Percentiles rank a stretch among this genome's conserved stretches.
phyloP scores from a whole-genome alignment of 306 rosid genomes.

The Fragaria vesca region DNA sequence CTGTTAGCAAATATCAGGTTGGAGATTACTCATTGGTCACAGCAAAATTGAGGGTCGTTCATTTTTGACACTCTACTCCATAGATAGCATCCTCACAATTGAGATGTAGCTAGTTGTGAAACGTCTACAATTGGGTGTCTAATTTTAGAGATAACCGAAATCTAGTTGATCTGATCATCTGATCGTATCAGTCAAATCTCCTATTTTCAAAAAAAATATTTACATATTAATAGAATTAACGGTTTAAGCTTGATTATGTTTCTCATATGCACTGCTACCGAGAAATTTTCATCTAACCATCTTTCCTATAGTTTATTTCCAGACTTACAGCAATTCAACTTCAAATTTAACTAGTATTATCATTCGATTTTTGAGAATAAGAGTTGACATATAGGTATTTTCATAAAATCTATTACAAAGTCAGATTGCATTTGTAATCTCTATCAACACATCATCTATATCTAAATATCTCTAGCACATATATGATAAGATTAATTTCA shows the following conservation, averaged over 20 bases:
- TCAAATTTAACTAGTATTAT: too few species aligned
- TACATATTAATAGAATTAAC: too few species aligned
- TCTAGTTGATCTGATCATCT: too few species aligned
- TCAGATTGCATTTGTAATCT: too few species aligned
- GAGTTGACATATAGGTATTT: neutral
- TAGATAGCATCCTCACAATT: neutral
- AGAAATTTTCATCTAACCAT: neutral
- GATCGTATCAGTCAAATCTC: too few species aligned
- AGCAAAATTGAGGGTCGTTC: constrained; percentile 12
- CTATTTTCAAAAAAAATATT: too few species aligned
- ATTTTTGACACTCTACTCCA: neutral
- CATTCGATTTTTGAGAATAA: neutral
- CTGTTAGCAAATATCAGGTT: constrained; percentile 31
- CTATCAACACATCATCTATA: neutral
- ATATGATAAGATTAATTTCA: too few species aligned
- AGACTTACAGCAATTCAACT: neutral
- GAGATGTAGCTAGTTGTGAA: neutral
- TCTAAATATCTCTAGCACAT: neutral
- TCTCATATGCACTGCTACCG: neutral
- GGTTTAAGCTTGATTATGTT: neutral
- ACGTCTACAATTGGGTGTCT: neutral
- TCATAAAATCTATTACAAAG: neutral
- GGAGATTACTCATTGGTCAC: constrained; percentile 5
- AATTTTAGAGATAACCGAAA: neutral
- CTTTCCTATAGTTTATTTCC: neutral